Evolutionary conservation across 1,284 basidiomycete genomes (phyloP), one percentile per base, ranked within the genome.

Genomic region (Lignosus rhinocerotis): DNA sequence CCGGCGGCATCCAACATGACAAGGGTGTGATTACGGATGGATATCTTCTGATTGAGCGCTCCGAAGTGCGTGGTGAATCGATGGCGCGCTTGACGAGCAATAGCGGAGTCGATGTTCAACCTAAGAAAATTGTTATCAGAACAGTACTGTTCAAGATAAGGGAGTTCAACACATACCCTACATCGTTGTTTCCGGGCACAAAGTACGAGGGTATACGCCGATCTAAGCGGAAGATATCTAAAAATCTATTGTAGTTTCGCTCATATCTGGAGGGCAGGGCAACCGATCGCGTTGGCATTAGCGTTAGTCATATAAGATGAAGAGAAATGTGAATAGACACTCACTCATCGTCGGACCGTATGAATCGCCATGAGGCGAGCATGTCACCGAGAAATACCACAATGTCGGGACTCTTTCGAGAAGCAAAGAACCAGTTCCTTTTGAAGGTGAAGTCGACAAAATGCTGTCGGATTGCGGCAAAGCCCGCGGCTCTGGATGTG

Each of bases 151-250:
- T 47, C 39, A 33, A 39, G 39, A 57, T 43, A 25, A 41, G 16
- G 1, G 1, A 19, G 19, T 3, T 12, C 3, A 30, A 30, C 11
- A 72, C 80, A 58, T 62, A 90, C 82, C 88, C 90, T 45, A 95
- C 79, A 66, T 96, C 93, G 69, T 92, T 89, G 67, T 96, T 96
- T 11, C 93, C 93, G 1, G 92, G 89, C n/a, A 94, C 74, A 68
- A 86, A 88, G 72, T 87, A 84, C 31, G 81, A 78, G 0, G 80
- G 76, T 0, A 78, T 73, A 10, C 71, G 63, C 14, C 64, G 61
- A 9, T 74, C 67, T 36, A 81, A 65, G 11, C 76, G 71, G 72
- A 93, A 92, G 58, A 88, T 85, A 6, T 75, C 76, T 58, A 79
- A 80, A 73, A 90, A 93, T 53, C 85, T 82, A 17, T 72, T 63